Evolutionary conservation across 2,329 filamentous ascomycete genomes (phyloP).

Genomic region (Cordyceps militaris): DNA sequence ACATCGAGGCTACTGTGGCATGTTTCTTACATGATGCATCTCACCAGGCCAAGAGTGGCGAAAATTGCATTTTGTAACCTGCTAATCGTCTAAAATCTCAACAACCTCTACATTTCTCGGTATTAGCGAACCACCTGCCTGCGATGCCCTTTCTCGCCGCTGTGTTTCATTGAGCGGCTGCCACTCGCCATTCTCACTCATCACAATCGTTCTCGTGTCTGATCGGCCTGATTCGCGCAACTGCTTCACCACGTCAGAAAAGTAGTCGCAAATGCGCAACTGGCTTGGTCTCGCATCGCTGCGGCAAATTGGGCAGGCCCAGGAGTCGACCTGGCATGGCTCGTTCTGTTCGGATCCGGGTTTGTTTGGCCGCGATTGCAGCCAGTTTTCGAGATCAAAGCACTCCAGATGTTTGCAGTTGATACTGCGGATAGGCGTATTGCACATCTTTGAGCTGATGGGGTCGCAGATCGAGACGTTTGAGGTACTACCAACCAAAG

Average conservation of each 20-base stretch:
- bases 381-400: conserved; percentile 33
- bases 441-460: not conserved
- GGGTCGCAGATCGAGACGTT: conserved; percentile 8
- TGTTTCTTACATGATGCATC: not conserved
- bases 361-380: conserved; percentile 15
- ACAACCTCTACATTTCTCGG: conserved; percentile 2
- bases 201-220: conserved; percentile 25
- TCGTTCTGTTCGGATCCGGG: conserved; percentile 24
- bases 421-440: not conserved
- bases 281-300: conserved; percentile 67
- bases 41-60: not conserved
- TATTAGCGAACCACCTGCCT: not conserved
- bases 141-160: not conserved
- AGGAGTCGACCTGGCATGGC: conserved; percentile 58
- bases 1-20: not conserved
- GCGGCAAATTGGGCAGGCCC: conserved; percentile 81
- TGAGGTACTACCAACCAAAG: not conserved
- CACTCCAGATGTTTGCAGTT: conserved; percentile 22
- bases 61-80: not conserved
- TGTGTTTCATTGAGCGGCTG: conserved; percentile 16
- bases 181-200: conserved; percentile 28
- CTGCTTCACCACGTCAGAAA: conserved; percentile 52
- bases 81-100: conserved; percentile 13
- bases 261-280: conserved; percentile 68
- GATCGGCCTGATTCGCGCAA: conserved; percentile 30